phyloP scores from a whole-genome alignment of 257 asterid genomes.

The Penstemon davidsonii region DNA sequence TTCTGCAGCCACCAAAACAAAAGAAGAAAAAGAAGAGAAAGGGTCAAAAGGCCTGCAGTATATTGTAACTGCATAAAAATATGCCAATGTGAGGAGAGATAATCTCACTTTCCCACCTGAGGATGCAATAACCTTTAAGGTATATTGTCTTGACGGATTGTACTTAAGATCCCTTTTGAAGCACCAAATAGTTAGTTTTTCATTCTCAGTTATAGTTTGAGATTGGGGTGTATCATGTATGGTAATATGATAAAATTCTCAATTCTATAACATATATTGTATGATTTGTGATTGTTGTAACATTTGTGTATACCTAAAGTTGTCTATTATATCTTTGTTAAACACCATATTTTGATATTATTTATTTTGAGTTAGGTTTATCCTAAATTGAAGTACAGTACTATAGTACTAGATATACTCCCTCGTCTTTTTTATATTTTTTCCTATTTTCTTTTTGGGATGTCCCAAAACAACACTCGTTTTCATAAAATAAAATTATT shows the following conservation, averaged over 20 bases:
- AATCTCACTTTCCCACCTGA: slow-evolving; percentile 23
- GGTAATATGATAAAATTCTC: slow-evolving; percentile 13
- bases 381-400: no score
- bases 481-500: no score
- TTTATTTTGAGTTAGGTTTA: no score
- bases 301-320: slow-evolving; percentile 28
- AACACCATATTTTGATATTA: no score
- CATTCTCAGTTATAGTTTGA: slow-evolving; percentile 30
- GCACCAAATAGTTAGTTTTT: slow-evolving; percentile 32
- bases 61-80: slow-evolving; percentile 45
- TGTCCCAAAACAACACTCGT: no score
- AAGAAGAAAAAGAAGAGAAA: slow-evolving; percentile 52
- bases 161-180: slow-evolving; percentile 24
- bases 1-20: slow-evolving; percentile 59
- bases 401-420: no score
- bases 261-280: slow-evolving; percentile 17
- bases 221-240: slow-evolving; percentile 9
- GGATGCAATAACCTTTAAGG: slow-evolving; percentile 24
- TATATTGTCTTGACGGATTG: slow-evolving; percentile 36
- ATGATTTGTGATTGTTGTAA: slow-evolving; percentile 29
- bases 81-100: slow-evolving; percentile 10
- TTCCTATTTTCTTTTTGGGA: no score
- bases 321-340: not conserved
- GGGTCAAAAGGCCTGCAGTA: slow-evolving; percentile 62
- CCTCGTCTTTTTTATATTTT: no score